Conservation (phyloP, 257 asterid genomes). For the Rehmannia glutinosa region DNA sequence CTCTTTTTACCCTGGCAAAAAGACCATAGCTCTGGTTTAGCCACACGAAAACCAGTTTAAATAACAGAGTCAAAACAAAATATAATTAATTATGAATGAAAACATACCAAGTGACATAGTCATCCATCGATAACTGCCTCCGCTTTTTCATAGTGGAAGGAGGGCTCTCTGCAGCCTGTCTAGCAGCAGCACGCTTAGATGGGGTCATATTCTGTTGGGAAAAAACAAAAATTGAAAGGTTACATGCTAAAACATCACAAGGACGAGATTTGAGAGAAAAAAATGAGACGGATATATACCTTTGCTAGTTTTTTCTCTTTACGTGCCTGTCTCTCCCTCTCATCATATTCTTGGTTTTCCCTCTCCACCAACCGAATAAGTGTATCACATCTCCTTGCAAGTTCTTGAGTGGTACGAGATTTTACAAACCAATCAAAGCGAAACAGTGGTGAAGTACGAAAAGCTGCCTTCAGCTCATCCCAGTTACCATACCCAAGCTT, state of each 20-base stretch:
- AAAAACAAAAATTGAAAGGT: neutral
- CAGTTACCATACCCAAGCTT: conserved; percentile 98
- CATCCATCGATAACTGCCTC: conserved; percentile 73
- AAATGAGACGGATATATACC: conserved; percentile 27
- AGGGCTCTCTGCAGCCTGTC: conserved; percentile 84
- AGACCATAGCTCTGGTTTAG: neutral
- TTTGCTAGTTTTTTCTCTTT: conserved; percentile 92
- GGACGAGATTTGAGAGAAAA: neutral
- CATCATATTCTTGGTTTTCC: conserved; percentile 95
- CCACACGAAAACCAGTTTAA: neutral
- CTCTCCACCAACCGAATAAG: conserved; percentile 87
- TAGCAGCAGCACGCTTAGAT: conserved; percentile 65
- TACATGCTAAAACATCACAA: too few species aligned
- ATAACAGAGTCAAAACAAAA: neutral
- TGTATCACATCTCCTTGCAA: conserved; percentile 97
- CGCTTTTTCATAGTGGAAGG: conserved; percentile 64
- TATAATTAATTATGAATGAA: neutral
- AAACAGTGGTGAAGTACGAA: conserved; percentile 90
- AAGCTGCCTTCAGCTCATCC: conserved; percentile 98
- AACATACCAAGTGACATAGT: conserved; percentile 62
- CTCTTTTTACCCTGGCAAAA: conserved; percentile 65
- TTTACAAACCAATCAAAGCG: conserved; percentile 99
- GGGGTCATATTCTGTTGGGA: conserved; percentile 53
- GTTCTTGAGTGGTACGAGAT: conserved; percentile 97
- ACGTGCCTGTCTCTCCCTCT: conserved; percentile 96